Evolutionary conservation across 169 alveolate species (phyloP), one percentile per base, ranked within the genome.

Genomic region (Cyclospora cayetanensis): DNA sequence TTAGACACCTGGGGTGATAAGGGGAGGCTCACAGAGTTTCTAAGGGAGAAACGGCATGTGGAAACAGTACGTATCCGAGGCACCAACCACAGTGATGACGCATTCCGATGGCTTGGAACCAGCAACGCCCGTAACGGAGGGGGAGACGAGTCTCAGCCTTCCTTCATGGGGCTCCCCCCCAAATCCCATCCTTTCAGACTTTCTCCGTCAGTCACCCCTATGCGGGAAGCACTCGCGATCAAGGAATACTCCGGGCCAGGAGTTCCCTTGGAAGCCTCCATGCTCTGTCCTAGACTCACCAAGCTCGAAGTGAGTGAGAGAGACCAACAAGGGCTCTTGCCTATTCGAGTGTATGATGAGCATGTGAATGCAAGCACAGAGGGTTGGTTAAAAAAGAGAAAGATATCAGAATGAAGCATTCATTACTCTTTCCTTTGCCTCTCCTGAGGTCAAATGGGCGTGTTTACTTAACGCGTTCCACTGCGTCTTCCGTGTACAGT

Each of bases 1-100:
- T 29, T 68, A 4, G 80, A 68, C 22, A 68, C 80, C 53, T 68
- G 80, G 80, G 80, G 80, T 35, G 80, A 68, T 50, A 35, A 31
- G 12, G 7, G 80, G 18, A 68, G 80, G 27, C 18, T 68, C 22
- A 11, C 20, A 11, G 20, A 43, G 25, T 68, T 68, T 22, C 80
- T 68, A 25, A 22, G 22, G 52, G 53, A 31, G 31, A 68, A 68
- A 50, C 31, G 53, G 37, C 80, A 68, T 25, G 31, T 68, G 53
- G 52, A 68, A 50, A 68, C 80, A 29, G 80, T 68, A 7, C 9
- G n/a, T 1, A 29, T 68, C 12, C 50, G 80, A 11, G 5, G 9
- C 27, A 55, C 27, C n/a, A 55, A 7, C 5, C 5, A 55, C n/a
- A 0, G 9, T 11, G 70, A 9, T 11, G 70, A 55, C 9, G 70